phyloP scores from a whole-genome alignment of 352 stramenopile species.

The Pythium phragmitis region DNA sequence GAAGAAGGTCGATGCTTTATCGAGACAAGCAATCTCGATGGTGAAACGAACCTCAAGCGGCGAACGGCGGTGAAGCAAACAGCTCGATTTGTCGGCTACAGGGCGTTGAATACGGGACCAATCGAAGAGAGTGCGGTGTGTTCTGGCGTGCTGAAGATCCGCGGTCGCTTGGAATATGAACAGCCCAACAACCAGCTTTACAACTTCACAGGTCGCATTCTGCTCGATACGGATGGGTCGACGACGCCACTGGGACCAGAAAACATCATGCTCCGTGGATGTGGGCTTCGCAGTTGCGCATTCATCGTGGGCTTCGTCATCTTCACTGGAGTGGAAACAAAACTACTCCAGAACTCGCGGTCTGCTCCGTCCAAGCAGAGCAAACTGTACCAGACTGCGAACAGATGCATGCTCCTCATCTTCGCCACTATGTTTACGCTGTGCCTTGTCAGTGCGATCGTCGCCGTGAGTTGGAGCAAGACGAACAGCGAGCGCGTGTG shows the following conservation, averaged over 20 bases:
- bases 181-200: constrained; percentile 81
- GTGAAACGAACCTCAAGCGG: constrained; percentile 89
- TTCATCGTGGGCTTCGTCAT: constrained; percentile 93
- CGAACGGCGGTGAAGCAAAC: constrained; percentile 49
- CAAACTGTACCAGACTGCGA: constrained; percentile 74
- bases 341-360: constrained; percentile 79
- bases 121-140: constrained; percentile 40
- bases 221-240: constrained; percentile 32
- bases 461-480: constrained; percentile 36
- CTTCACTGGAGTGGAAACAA: constrained; percentile 90
- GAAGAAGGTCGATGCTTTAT: constrained; percentile 78
- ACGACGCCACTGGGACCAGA: constrained; percentile 46
- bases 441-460: constrained; percentile 52
- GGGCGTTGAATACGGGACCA: constrained; percentile 18
- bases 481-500: constrained; percentile 37
- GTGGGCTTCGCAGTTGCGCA: constrained; percentile 92
- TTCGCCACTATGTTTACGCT: constrained; percentile 65
- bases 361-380: constrained; percentile 86
- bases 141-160: constrained; percentile 30
- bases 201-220: constrained; percentile 64
- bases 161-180: constrained; percentile 62
- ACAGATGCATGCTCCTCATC: constrained; percentile 77
- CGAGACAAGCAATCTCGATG: constrained; percentile 86
- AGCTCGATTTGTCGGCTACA: constrained; percentile 33
- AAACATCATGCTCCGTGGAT: constrained; percentile 93